Base-by-base conservation (phyloP, 192 early-diverging fungal species). In the Coemansia sp. region DNA sequence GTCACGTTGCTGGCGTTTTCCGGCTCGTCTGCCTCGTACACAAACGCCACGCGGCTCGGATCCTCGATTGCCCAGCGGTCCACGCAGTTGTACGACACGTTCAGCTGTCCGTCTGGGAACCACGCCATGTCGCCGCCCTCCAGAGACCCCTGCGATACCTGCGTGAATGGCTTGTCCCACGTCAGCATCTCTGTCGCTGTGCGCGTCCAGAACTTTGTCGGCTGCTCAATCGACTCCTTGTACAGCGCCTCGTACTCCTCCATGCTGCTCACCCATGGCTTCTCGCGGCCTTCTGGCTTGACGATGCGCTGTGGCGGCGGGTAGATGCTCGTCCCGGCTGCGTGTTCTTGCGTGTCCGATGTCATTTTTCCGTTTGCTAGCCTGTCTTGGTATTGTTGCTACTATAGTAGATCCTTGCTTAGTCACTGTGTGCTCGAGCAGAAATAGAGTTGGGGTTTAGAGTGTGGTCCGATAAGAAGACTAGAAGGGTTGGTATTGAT, bases 11-110 rank as follows among this genome's bases (percentile, higher is more conserved):
- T 80, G 55, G 82, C 82, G 60, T 91, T 79, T 36, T 86, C 91
- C 37, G 92, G 92, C 68, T 95, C 93, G 82, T 94, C 93, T 22
- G 88, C 88, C 80, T 95, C 93, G 76, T 92, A 87, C 54, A 94
- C 87, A 68, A 94, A 91, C 40, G 92, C 92, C 29, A 89, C 71
- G 82, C 90, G 73, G 67, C 87, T 79, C 15, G 94, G 94, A 60
- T 89, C 82, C 44, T 76, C 62, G 22, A 85, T 50, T 31, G 94
- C 96, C 79, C 94, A 92, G 44, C 96, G 89, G 74, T 98, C 96
- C 31, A 98, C 89, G 81, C 94, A 96, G 86, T 98, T 98, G 84
- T 91, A 91, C 28, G 89, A 85, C n/a, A 88, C 92, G 69, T 98
- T 98, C 64, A 98, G 83, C 66, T 90, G 76, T 41, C 96, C 96